Conservation (phyloP, 148 eudicot species). For the Arctostaphylos glauca region DNA sequence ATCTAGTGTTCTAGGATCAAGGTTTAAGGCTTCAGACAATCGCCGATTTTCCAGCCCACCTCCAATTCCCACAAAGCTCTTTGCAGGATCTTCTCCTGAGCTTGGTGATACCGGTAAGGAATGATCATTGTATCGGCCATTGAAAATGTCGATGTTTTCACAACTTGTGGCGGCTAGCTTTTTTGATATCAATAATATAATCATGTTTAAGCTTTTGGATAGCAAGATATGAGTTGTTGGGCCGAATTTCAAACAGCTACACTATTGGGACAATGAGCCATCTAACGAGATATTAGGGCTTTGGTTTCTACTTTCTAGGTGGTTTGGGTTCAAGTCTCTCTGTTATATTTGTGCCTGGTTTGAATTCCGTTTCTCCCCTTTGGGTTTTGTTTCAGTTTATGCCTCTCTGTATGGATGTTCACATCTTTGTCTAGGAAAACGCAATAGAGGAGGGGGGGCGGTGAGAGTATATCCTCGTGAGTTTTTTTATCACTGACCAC, state of each 20-base stretch:
- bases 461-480: not conserved
- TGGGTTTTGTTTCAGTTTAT: not conserved
- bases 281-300: not conserved
- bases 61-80: slow-evolving; percentile 25
- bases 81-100: slow-evolving; percentile 25
- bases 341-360: not conserved
- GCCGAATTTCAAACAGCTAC: not conserved
- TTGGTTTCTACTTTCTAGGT: not conserved
- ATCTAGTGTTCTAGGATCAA: slow-evolving; percentile 20
- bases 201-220: not conserved
- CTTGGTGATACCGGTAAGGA: slow-evolving; percentile 25
- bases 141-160: not conserved
- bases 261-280: not conserved
- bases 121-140: not conserved
- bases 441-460: too few species aligned
- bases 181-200: not conserved
- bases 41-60: slow-evolving; percentile 37
- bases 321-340: not conserved
- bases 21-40: slow-evolving; percentile 12
- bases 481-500: not conserved
- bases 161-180: not conserved
- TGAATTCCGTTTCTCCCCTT: not conserved
- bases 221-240: not conserved
- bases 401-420: too few species aligned
- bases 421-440: not conserved